Percentiles rank a stretch among this genome's conserved stretches.
Conservation (phyloP, 2,329 filamentous ascomycete genomes). For the Nigrograna mackinnonii region DNA sequence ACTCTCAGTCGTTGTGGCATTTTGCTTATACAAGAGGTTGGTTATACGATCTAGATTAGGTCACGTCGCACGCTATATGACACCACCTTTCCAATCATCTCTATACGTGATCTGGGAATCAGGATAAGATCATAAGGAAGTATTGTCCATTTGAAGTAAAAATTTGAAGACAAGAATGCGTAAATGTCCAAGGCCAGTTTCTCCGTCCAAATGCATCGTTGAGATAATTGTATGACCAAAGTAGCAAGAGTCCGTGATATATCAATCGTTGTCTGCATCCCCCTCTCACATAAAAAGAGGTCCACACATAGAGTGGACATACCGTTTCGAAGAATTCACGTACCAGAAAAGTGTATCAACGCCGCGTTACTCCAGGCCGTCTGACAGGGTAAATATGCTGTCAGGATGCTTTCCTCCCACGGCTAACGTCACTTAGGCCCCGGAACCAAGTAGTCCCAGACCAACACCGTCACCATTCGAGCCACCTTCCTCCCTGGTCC, state of each 20-base stretch:
- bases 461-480: slow-evolving; percentile 28
- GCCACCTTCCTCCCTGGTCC: slow-evolving; percentile 31
- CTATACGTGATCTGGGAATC: too few species aligned
- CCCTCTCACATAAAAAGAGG: background rate
- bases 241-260: background rate
- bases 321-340: slow-evolving; percentile 3
- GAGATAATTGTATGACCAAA: background rate
- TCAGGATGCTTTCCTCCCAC: slow-evolving; percentile 1
- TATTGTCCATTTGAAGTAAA: too few species aligned
- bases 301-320: background rate
- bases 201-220: background rate
- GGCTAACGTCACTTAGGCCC: too few species aligned
- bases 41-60: too few species aligned
- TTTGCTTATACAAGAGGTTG: too few species aligned
- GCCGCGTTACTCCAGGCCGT: slow-evolving; percentile 7
- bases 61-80: too few species aligned
- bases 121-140: too few species aligned
- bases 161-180: background rate
- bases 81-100: too few species aligned
- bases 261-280: background rate
- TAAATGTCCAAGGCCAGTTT: too few species aligned
- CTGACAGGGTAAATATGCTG: slow-evolving; percentile 4
- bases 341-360: slow-evolving; percentile 4
- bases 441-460: slow-evolving; percentile 25
- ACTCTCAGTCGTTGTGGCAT: too few species aligned